Evolutionary conservation across 1,284 basidiomycete species (phyloP).

Genomic region (Lentinus polychrous): DNA sequence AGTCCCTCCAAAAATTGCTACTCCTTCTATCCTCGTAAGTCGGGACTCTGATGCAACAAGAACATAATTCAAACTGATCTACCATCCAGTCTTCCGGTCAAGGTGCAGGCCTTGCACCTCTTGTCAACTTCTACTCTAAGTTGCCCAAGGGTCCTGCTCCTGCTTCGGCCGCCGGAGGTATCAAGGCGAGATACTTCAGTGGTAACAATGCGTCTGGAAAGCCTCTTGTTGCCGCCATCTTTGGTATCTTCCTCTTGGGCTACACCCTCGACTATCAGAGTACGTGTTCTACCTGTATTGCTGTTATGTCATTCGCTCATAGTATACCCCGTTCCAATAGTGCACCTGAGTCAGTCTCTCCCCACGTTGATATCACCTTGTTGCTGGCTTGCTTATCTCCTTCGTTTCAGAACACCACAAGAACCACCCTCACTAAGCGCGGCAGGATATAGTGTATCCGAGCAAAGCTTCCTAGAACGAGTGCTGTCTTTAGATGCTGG

Average conservation of each 20-base stretch:
- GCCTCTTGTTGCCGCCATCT: conserved; percentile 69
- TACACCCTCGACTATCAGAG: conserved; percentile 92
- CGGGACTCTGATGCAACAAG: conserved; percentile 20
- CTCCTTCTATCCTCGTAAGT: conserved; percentile 76
- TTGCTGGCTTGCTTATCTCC: conserved; percentile 17
- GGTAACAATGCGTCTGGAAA: conserved; percentile 80
- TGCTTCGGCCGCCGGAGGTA: conserved; percentile 51
- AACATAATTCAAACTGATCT: not conserved
- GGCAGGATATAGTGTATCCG: not conserved
- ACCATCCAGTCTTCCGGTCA: conserved; percentile 42
- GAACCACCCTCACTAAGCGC: conserved; percentile 68
- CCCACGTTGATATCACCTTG: not conserved
- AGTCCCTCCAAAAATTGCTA: conserved; percentile 93
- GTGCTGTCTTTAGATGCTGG: too few relatives aligned
- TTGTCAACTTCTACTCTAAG: conserved; percentile 93
- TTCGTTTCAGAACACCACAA: conserved; percentile 71
- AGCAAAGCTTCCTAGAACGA: too few relatives aligned
- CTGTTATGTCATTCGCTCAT: conserved; percentile 4
- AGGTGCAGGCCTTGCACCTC: conserved; percentile 72
- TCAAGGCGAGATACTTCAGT: conserved; percentile 78
- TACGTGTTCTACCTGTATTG: conserved; percentile 36
- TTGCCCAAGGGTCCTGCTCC: conserved; percentile 77
- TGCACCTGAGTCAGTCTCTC: conserved; percentile 67
- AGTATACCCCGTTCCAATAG: conserved; percentile 28
- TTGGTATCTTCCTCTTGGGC: conserved; percentile 74